Percentiles rank a stretch among this genome's conserved stretches.
Evolutionary conservation across 2,329 filamentous ascomycete species (phyloP).

Genomic region (Neurospora sp.): DNA sequence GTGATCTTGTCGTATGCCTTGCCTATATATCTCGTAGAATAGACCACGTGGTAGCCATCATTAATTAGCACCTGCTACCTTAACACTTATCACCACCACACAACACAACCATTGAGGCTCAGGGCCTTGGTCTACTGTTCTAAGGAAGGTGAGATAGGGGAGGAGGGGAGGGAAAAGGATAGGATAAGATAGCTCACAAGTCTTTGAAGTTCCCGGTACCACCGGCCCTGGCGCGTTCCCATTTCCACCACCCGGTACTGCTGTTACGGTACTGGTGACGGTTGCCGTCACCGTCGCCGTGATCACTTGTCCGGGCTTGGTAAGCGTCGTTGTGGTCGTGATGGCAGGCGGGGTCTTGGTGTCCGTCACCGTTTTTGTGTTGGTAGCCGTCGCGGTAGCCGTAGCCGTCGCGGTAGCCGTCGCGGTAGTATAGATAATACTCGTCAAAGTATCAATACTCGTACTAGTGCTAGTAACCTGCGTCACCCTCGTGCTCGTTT

Average conservation of each 20-base stretch:
- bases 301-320: too few relatives aligned
- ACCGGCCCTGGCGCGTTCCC: background rate
- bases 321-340: background rate
- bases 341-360: background rate
- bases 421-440: slow-evolving; percentile 6
- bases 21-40: background rate
- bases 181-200: background rate
- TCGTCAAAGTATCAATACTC: slow-evolving; percentile 6
- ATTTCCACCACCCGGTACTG: background rate
- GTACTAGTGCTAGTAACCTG: background rate
- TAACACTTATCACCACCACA: too few relatives aligned
- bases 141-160: too few relatives aligned
- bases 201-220: background rate
- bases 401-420: background rate
- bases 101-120: too few relatives aligned
- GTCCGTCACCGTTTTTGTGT: slow-evolving; percentile 1
- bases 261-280: background rate
- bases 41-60: too few relatives aligned
- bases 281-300: too few relatives aligned
- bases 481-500: background rate
- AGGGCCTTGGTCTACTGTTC: too few relatives aligned
- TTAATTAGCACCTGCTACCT: too few relatives aligned
- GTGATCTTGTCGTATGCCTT: background rate
- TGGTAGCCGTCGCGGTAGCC: background rate
- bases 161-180: too few relatives aligned